phyloP scores from a whole-genome alignment of 2,329 filamentous ascomycete genomes.

The Alternaria arborescens region DNA sequence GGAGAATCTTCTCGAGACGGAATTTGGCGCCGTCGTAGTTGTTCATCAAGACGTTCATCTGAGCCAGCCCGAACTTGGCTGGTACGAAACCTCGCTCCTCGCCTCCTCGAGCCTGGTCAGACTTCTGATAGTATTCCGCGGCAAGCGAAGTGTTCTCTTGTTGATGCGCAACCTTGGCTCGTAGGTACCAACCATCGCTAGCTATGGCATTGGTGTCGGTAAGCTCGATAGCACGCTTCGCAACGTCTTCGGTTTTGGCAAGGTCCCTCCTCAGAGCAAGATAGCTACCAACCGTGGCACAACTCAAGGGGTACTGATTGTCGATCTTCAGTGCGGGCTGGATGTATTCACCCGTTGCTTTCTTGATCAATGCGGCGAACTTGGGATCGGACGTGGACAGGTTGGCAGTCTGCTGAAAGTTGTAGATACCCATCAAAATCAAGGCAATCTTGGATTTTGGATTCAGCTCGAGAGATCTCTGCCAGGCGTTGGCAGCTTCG shows the following conservation, averaged over 20 bases:
- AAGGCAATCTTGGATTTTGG: constrained; percentile 89
- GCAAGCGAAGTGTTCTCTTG: constrained; percentile 77
- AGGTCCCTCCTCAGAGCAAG: constrained; percentile 85
- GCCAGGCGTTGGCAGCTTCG: constrained; percentile 90
- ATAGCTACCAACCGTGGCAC: constrained; percentile 87
- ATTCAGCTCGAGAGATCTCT: constrained; percentile 81
- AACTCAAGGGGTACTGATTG: constrained; percentile 88
- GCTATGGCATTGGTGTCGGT: constrained; percentile 97
- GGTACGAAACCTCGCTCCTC: constrained; percentile 91
- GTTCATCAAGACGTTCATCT: constrained; percentile 83
- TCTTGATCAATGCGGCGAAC: constrained; percentile 86
- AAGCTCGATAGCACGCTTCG: constrained; percentile 91
- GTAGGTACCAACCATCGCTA: constrained; percentile 95
- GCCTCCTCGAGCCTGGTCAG: constrained; percentile 90
- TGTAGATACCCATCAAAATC: constrained; percentile 87
- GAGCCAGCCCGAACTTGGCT: constrained; percentile 92
- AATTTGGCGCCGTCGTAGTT: constrained; percentile 94
- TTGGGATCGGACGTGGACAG: constrained; percentile 83
- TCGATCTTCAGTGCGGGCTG: constrained; percentile 94
- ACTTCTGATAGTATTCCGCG: constrained; percentile 84
- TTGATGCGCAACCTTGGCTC: constrained; percentile 91
- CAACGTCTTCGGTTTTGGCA: constrained; percentile 82
- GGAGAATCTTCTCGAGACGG: constrained; percentile 90
- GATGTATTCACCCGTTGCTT: constrained; percentile 92
- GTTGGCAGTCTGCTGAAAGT: constrained; percentile 85